Conservation (phyloP, 768 basidiomycete genomes). For the Trametes gibbosa region DNA sequence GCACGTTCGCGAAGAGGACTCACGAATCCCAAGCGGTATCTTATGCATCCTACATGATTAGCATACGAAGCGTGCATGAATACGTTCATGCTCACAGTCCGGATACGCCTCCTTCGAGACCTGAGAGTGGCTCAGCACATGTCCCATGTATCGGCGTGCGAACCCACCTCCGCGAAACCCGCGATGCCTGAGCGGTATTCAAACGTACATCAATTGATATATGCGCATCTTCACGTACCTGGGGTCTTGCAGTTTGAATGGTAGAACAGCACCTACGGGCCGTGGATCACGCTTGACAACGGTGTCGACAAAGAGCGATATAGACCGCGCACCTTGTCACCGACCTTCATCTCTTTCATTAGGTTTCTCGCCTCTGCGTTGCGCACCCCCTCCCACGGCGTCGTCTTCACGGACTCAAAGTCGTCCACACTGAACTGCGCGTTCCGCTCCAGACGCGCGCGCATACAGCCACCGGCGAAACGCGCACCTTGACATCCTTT, state of each 20-base stretch:
- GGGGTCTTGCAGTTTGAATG: constrained; percentile 85
- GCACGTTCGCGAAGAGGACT: constrained; percentile 27
- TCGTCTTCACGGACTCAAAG: constrained; percentile 66
- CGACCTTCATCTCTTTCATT: constrained; percentile 77
- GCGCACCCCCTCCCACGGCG: constrained; percentile 86
- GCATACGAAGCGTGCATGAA: not conserved
- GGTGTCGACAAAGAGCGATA: not conserved
- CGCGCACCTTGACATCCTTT: constrained; percentile 73
- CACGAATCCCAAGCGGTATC: constrained; percentile 91
- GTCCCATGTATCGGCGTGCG: not conserved
- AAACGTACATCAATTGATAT: not conserved
- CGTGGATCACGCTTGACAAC: constrained; percentile 1
- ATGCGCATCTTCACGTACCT: constrained; percentile 41
- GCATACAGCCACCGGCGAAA: constrained; percentile 24
- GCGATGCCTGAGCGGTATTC: constrained; percentile 57
- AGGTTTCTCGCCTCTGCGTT: constrained; percentile 81
- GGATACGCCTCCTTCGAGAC: constrained; percentile 86
- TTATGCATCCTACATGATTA: constrained; percentile 30
- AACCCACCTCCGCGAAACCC: constrained; percentile 73
- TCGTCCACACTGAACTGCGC: constrained; percentile 82
- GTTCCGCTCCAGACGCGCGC: constrained; percentile 7
- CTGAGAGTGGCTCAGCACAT: constrained; percentile 31
- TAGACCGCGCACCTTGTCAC: constrained; percentile 59
- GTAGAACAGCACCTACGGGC: constrained; percentile 73
- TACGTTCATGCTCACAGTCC: constrained; percentile 58